Conservation (phyloP, 257 asterid genomes). For the Capsicum baccatum region DNA sequence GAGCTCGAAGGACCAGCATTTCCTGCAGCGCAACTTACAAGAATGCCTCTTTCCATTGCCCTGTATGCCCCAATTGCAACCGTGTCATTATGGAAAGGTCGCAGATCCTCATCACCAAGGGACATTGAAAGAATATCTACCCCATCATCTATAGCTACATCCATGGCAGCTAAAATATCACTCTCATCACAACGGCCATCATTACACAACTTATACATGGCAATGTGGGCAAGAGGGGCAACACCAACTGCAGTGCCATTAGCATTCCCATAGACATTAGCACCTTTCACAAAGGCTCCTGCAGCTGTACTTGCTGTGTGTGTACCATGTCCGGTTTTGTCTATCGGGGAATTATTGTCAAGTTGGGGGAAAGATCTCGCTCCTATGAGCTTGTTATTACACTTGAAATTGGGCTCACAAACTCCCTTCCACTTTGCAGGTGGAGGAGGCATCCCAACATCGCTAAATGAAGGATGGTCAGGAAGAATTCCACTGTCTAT, state of each 20-base stretch:
- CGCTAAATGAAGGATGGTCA: no score
- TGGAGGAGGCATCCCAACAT: no score
- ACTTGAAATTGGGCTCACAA: no score
- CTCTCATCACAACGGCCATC: slow-evolving; percentile 35
- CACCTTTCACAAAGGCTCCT: slow-evolving; percentile 54
- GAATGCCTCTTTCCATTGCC: slow-evolving; percentile 50
- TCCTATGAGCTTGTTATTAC: no score
- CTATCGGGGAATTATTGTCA: slow-evolving; percentile 31
- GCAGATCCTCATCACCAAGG: neutral
- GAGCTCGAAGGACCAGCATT: slow-evolving; percentile 33
- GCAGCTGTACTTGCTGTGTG: slow-evolving; percentile 59
- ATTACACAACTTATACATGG: slow-evolving; percentile 48
- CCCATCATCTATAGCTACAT: slow-evolving; percentile 52
- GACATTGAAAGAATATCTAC: slow-evolving; percentile 47
- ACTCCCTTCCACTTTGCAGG: no score
- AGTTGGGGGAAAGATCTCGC: neutral
- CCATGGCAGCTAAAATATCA: slow-evolving; percentile 52
- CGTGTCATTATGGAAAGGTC: slow-evolving; percentile 19
- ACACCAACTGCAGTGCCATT: slow-evolving; percentile 58
- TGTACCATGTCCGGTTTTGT: slow-evolving; percentile 56
- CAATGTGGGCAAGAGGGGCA: slow-evolving; percentile 65
- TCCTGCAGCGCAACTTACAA: slow-evolving; percentile 51
- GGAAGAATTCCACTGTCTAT: no score
- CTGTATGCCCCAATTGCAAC: slow-evolving; percentile 47
- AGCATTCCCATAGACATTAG: slow-evolving; percentile 51